Evolutionary conservation across 129 eudicot genomes (phyloP), one percentile per base, ranked within the genome.

Genomic region (Lonicera japonica): DNA sequence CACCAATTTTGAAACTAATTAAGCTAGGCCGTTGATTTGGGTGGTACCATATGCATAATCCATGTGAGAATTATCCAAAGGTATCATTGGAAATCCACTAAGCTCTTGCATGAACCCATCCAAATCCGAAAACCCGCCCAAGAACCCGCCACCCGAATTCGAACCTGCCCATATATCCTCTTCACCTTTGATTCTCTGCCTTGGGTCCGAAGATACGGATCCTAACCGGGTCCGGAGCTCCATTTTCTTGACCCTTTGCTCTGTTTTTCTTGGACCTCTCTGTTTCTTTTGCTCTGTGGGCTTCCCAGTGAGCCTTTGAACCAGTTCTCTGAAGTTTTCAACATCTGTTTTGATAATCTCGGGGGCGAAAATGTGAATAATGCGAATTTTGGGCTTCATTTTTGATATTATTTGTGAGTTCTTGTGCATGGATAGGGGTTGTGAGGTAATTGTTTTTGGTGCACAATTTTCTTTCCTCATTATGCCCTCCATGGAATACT

Each of bases 321-420:
- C 97, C 23, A 90, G 72, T 52, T 90, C 97, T 36, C 97, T 69
- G 82, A 90, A 90, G 65, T 90, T 90, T 0, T 77, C 94, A 0
- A 76, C 95, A 68, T 86, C 97, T 9, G 97, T 90, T 57, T 90
- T 83, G 79, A 90, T 90, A 68, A 90, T 84, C 74, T 90, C 97
- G 0, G 97, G 97, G 56, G 97, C 95, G 21, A 83, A 86, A 46
- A 90, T 81, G 87, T 90, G 97, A 60, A 90, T 90, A 57, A 90
- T 90, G 64, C 97, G 89, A 47, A 90, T 86, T 66, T 86, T 90
- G 25, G 97, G 97, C 77, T 84, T 84, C 45, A 64, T 24, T 75
- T 90, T 90, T 20, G 95, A 73, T 65, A 90, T 84, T 23, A 75
- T 67, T 22, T 59, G 95, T 21, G 97, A 90, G 48, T 77, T 75